A percentile compares a stretch with the other conserved stretches of the same genome.
Conservation (phyloP, 768 basidiomycete species). For the Leccinellum luteum region DNA sequence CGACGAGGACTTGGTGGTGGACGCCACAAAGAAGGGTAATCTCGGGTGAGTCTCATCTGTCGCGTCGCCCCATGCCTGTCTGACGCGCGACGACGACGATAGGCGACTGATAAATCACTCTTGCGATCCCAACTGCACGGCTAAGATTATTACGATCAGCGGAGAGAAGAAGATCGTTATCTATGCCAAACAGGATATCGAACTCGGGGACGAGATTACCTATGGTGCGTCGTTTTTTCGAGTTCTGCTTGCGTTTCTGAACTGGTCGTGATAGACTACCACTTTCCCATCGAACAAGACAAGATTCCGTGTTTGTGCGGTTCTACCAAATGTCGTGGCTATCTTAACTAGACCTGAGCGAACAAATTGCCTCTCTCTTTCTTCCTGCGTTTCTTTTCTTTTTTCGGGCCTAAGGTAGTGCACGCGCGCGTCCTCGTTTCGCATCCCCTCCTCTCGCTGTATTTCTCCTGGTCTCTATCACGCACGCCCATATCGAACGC, state of each 20-base stretch:
- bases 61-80: constrained; percentile 2
- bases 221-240: constrained; percentile 63
- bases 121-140: constrained; percentile 91
- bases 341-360: constrained; percentile 94
- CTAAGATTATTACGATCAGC: constrained; percentile 88
- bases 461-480: constrained; percentile 4
- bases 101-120: constrained; percentile 99
- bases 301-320: constrained; percentile 94
- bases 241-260: not conserved
- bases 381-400: not conserved
- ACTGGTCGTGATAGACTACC: constrained; percentile 67
- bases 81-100: constrained; percentile 8
- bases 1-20: constrained; percentile 96
- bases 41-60: constrained; percentile 67
- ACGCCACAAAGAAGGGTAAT: constrained; percentile 98
- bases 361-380: not conserved
- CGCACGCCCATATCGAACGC: constrained; percentile 10
- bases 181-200: constrained; percentile 94
- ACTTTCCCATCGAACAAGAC: constrained; percentile 98
- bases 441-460: not conserved
- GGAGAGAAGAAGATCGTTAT: constrained; percentile 99
- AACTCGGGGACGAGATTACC: constrained; percentile 96
- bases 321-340: constrained; percentile 88
- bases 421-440: not conserved
- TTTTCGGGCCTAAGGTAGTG: constrained; percentile 1